phyloP scores from a whole-genome alignment of 2,329 filamentous ascomycete genomes.

The Acarospora socialis region DNA sequence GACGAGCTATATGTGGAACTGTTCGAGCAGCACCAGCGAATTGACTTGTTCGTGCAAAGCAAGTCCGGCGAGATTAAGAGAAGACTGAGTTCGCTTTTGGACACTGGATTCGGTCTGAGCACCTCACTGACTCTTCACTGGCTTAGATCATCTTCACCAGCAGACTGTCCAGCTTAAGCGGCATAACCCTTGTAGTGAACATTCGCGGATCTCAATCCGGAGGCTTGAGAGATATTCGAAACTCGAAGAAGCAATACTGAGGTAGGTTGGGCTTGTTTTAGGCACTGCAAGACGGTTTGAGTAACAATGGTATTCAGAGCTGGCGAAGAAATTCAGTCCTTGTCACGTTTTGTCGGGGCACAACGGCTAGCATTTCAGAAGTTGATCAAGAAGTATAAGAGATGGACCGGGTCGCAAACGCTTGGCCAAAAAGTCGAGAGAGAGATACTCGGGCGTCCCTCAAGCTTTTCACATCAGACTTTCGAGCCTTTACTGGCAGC shows the following conservation, averaged over 20 bases:
- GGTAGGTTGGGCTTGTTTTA: slow-evolving; percentile 19
- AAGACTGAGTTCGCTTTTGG: slow-evolving; percentile 43
- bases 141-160: slow-evolving; percentile 24
- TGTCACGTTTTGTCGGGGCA: slow-evolving; percentile 58
- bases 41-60: slow-evolving; percentile 64
- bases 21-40: slow-evolving; percentile 59
- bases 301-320: slow-evolving; percentile 33
- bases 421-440: slow-evolving; percentile 53
- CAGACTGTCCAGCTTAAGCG: slow-evolving; percentile 22
- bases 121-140: slow-evolving; percentile 2
- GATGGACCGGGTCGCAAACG: slow-evolving; percentile 64
- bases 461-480: slow-evolving; percentile 58
- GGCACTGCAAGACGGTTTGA: background rate
- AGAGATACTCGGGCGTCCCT: slow-evolving; percentile 49
- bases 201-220: slow-evolving; percentile 25
- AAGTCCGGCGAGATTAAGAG: slow-evolving; percentile 66
- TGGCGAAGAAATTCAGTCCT: slow-evolving; percentile 54
- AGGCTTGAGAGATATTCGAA: slow-evolving; percentile 36
- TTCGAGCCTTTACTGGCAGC: slow-evolving; percentile 38
- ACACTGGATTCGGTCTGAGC: background rate
- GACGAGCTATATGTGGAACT: slow-evolving; percentile 57
- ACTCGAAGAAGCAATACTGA: slow-evolving; percentile 36
- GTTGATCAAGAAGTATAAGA: slow-evolving; percentile 75
- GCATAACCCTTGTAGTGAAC: slow-evolving; percentile 11
- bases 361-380: slow-evolving; percentile 68